Evolutionary conservation across 2,329 filamentous ascomycete species (phyloP).

Genomic region (Talaromyces sp.): DNA sequence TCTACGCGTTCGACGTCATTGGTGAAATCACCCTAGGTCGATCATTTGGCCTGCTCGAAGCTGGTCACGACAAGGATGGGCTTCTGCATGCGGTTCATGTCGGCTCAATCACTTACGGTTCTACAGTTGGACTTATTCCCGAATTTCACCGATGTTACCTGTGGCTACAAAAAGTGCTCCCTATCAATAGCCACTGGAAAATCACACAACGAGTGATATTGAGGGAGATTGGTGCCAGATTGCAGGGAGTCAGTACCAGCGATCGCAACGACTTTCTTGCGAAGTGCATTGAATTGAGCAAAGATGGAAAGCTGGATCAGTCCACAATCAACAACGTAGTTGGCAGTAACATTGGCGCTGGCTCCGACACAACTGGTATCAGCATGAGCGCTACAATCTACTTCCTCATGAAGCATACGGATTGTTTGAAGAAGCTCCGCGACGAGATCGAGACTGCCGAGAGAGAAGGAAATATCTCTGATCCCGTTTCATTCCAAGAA

Average conservation of each 20-base stretch:
- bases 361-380: conserved; percentile 27
- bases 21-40: conserved; percentile 31
- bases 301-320: not conserved
- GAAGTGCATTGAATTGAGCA: not conserved
- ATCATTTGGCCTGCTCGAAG: conserved; percentile 29
- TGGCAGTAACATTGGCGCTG: conserved; percentile 11
- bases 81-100: not conserved
- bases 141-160: not conserved
- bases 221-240: not conserved
- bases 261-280: not conserved
- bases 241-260: not conserved
- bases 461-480: not conserved
- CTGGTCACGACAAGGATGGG: conserved; percentile 12
- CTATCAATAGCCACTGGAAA: not conserved
- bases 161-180: not conserved
- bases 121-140: not conserved
- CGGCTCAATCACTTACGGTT: not conserved
- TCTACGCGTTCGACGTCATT: conserved; percentile 31
- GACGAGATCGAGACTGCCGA: not conserved
- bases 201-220: not conserved
- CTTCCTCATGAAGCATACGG: conserved; percentile 13
- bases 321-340: not conserved
- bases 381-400: conserved; percentile 21
- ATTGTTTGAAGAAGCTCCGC: not conserved
- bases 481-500: not conserved